Percentiles rank a stretch among this genome's conserved stretches.
phyloP scores from a whole-genome alignment of 2,329 filamentous ascomycete species.

The Cytospora piceae region DNA sequence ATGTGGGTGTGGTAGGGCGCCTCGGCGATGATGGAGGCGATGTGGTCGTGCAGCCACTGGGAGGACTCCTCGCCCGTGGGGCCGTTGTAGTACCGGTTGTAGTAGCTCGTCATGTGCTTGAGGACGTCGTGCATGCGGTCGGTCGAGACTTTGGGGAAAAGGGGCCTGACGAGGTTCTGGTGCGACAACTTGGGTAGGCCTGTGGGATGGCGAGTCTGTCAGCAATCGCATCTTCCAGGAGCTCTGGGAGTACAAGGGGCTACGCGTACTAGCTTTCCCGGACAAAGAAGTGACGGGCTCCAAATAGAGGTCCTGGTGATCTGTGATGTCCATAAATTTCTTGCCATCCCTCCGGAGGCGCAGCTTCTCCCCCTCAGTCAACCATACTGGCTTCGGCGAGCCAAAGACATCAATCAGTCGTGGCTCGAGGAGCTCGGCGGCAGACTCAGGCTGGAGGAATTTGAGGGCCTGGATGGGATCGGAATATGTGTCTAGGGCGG shows the following conservation, averaged over 20 bases:
- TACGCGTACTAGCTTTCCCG: constrained; percentile 39
- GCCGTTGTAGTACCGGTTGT: constrained; percentile 60
- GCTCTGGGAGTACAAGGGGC: too few species aligned
- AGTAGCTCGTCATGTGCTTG: constrained; percentile 62
- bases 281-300: constrained; percentile 31
- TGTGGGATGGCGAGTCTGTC: constrained; percentile 24
- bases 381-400: constrained; percentile 65
- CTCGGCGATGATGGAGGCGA: constrained; percentile 41
- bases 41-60: constrained; percentile 42
- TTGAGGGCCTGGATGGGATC: constrained; percentile 26
- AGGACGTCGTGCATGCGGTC: constrained; percentile 68
- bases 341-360: constrained; percentile 65
- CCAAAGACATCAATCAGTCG: constrained; percentile 68
- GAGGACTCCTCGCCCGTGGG: constrained; percentile 40
- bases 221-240: neutral
- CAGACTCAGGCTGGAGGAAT: constrained; percentile 26
- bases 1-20: constrained; percentile 44
- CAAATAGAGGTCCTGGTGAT: constrained; percentile 55
- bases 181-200: constrained; percentile 46
- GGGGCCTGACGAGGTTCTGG: constrained; percentile 57
- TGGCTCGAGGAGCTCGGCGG: constrained; percentile 42
- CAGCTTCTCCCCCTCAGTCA: constrained; percentile 76
- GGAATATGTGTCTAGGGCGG: constrained; percentile 14
- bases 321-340: constrained; percentile 76
- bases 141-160: constrained; percentile 63